These are phyloP conservation scores for Syzygium jambos DNA, from an alignment of 345 rosid genomes.

Conservation along the genomic window DNA sequence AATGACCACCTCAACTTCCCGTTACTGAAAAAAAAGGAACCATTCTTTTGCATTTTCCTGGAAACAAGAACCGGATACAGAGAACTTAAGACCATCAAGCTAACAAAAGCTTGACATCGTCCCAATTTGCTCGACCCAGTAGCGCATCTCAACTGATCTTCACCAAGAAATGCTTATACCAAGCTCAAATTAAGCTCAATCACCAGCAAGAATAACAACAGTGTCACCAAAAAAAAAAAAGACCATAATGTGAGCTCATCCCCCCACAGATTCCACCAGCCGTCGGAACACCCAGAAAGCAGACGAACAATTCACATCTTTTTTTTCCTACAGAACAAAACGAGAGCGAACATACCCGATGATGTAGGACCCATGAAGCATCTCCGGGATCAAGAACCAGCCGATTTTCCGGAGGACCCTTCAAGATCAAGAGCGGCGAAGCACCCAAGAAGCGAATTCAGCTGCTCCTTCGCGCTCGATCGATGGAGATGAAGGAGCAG, in stretches of 20 bases:
- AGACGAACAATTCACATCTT: not conserved
- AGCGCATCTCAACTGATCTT: not conserved
- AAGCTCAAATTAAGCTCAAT: not conserved
- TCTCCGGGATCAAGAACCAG: not conserved
- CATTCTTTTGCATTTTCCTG: not conserved
- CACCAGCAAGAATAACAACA: not conserved
- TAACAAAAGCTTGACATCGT: not conserved
- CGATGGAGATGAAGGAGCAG: not conserved
- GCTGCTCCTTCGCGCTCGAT: not conserved
- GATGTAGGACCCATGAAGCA: conserved; percentile 30
- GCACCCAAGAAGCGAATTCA: not conserved
- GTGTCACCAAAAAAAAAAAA: not conserved
- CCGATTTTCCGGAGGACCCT: conserved; percentile 8
- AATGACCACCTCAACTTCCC: not conserved
- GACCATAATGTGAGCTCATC: not conserved
- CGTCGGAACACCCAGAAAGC: not conserved
- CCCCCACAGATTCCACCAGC: conserved; percentile 2
- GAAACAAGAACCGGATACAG: not conserved
- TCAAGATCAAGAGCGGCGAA: not conserved
- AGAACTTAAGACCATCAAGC: not conserved
- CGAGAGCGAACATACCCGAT: conserved; percentile 27
- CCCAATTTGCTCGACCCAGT: not conserved
- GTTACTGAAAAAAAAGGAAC: not conserved
- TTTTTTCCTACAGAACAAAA: not conserved
- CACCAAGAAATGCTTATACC: not conserved